Evolutionary conservation across 345 rosid species (phyloP).

Genomic region (Clarkia xantiana): DNA sequence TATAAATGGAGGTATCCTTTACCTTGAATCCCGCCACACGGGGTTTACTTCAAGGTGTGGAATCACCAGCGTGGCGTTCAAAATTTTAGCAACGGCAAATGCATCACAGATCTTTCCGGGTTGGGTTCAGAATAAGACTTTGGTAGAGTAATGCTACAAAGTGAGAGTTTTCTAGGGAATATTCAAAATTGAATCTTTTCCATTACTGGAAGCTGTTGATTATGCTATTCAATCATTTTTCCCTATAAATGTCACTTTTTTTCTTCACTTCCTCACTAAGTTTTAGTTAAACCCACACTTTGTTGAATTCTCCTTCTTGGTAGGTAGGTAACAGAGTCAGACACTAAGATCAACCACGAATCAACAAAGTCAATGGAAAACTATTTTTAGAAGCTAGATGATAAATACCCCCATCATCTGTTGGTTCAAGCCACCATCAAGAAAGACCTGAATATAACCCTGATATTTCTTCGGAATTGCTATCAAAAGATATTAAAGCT

Average conservation of each 20-base stretch:
- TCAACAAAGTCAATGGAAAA: background rate
- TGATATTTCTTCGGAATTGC: slow-evolving; percentile 42
- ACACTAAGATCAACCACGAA: no score
- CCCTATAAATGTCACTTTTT: no score
- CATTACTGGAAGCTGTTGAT: no score
- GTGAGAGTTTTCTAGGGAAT: no score
- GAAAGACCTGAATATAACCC: slow-evolving; percentile 79
- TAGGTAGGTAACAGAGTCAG: no score
- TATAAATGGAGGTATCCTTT: slow-evolving; percentile 2
- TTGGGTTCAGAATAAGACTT: no score
- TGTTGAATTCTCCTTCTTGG: no score
- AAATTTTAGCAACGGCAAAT: slow-evolving; percentile 84
- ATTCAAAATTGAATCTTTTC: background rate
- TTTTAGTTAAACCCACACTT: no score
- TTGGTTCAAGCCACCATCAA: slow-evolving; percentile 96
- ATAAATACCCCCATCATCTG: slow-evolving; percentile 91
- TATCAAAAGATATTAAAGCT: slow-evolving; percentile 18
- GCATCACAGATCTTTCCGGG: slow-evolving; percentile 78
- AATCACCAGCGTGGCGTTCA: slow-evolving; percentile 75
- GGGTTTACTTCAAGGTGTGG: slow-evolving; percentile 95
- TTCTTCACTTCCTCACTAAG: no score
- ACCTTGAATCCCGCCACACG: slow-evolving; percentile 99
- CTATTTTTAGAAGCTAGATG: background rate
- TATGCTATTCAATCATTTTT: no score
- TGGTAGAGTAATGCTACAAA: no score